Evolutionary conservation across 169 alveolate species (phyloP), one percentile per base, ranked within the genome.

Genomic region (Cryptosporidium ryanae): DNA sequence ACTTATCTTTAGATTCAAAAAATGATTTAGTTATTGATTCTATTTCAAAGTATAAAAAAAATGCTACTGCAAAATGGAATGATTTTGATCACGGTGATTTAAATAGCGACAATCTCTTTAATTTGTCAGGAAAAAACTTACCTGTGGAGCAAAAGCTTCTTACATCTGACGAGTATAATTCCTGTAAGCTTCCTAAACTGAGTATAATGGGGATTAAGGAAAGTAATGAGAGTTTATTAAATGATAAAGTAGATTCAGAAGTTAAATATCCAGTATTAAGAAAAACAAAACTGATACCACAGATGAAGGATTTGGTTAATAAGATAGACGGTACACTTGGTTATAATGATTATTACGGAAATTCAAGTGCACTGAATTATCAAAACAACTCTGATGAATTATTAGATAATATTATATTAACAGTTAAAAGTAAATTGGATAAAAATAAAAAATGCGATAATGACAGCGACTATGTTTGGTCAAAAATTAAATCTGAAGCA

Each of bases 91-190:
- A 3, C 13, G 87, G 64, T 17, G 87, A 76, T 21, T 59, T 76
- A 17, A 25, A 32, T 48, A 68, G 52, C 13, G 55, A 68, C 10
- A n/a, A 4, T n/a, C 55, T 76, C 4, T 55, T 52, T 43, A 38
- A 44, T 25, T 61, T 76, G 38, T 27, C 38, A 50, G 87, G 87
- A 52, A 29, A 61, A 46, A 61, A 18, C 18, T 17, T 61, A 18
- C 76, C 87, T 10, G 27, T 76, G 21, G 71, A 76, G 23, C 87
- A 61, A 46, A 55, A 76, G 23, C 48, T 76, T 25, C 34, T 76
- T 21, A 76, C 87, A 15, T 52, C 87, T n/a, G 71, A 61, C 31
- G 87, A 76, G 17, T 76, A 76, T 48, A 44, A 57, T 61, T 31
- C 64, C 12, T 76, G 87, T 50, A 61, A 61, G 38, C 34, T 76